Base-by-base conservation (phyloP, 164 flowering plant species). In the Euptelea pleiosperma region DNA sequence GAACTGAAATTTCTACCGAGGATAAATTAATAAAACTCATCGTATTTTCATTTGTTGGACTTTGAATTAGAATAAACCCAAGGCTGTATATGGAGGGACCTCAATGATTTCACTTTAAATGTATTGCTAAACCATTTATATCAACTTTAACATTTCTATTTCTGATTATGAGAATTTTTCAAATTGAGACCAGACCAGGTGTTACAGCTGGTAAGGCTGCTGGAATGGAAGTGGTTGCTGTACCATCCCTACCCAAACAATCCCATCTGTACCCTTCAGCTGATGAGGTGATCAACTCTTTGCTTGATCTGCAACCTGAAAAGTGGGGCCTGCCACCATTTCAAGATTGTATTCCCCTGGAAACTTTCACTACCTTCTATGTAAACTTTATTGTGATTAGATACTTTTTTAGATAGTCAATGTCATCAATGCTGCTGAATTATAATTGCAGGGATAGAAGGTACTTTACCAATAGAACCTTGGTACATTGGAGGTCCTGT, bases 401-500 rank as follows among this genome's bases (percentile, higher is more conserved):
- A n/a, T n/a, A n/a, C n/a, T 11, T 45, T 44, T 39, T 45, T 10
- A 30, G 28, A 24, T 8, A 18, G 26, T n/a, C n/a, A n/a, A n/a
- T 31, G 40, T 40, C 36, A 41, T 55, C 8, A 58, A 19, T 45
- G 35, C 31, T 55, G 0, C 21, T 69, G 26, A 34, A 44, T 31
- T 64, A 36, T 45, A 40, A 35, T 67, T 79, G 60, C 82, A 93
- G 99, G 99, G 99, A 53, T 88, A 33, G 86, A 83, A 52, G 77
- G 75, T 48, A 91, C 99, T 34, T 70, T 93, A 55, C 92, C 99
- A 21, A 52, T 85, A 57, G 94, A 90, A 61, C 89, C 97, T 56
- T 90, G 92, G 94, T 64, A 75, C 65, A 81, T 90, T 46, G 84
- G 92, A 36, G 99, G 99, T 31, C 92, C 96, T 41, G 97, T 93